Evolutionary conservation across 441 rosid species (phyloP).

Genomic region (Oxalis stricta): DNA sequence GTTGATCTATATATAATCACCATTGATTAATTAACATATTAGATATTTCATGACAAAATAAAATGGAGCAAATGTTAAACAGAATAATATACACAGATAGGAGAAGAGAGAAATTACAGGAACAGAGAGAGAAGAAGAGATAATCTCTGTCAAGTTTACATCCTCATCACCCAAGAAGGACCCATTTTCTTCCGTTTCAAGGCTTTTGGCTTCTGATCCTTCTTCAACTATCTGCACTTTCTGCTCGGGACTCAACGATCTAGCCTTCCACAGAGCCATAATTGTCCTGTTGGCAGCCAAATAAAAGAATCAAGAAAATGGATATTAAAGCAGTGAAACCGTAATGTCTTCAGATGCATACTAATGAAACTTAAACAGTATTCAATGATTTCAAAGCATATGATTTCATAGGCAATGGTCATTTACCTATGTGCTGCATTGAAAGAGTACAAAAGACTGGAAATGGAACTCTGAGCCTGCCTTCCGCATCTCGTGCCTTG

Average conservation of each 20-base stretch:
- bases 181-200: conserved; percentile 66
- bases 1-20: conserved; percentile 34
- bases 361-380: too few species aligned
- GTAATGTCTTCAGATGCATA: neutral
- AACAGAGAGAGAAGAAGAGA: conserved; percentile 42
- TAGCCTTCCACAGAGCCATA: conserved; percentile 93
- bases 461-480: conserved; percentile 85
- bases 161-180: conserved; percentile 76
- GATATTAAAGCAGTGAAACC: neutral
- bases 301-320: conserved; percentile 3
- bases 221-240: conserved; percentile 83
- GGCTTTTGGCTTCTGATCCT: conserved; percentile 62
- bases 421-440: conserved; percentile 73
- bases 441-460: conserved; percentile 89
- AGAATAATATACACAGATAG: neutral
- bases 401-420: neutral
- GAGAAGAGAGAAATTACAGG: conserved; percentile 39
- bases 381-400: too few species aligned
- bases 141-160: conserved; percentile 62
- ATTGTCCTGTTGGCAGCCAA: conserved; percentile 49
- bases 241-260: conserved; percentile 86
- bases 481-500: conserved; percentile 70
- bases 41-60: too few species aligned
- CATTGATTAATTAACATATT: too few species aligned
- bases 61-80: too few species aligned